phyloP scores from a whole-genome alignment of 257 asterid species.

The Nicotiana tomentosiformis region DNA sequence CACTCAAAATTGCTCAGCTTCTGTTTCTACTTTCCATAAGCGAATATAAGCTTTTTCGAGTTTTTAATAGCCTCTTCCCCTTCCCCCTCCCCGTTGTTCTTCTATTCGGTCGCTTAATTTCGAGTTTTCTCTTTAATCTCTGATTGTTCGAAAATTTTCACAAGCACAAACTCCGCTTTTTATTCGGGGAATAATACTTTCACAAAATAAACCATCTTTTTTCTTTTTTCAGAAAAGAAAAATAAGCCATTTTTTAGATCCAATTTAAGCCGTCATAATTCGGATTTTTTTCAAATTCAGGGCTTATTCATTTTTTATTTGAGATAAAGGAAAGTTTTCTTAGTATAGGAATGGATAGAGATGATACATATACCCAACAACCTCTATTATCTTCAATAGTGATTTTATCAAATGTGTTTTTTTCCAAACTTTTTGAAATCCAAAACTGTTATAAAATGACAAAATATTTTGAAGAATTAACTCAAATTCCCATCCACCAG shows the following conservation, averaged over 20 bases:
- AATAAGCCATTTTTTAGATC: neutral
- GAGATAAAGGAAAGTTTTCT: neutral
- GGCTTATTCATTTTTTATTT: neutral
- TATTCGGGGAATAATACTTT: rapidly evolving
- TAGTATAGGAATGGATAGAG: neutral
- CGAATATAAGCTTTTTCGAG: neutral
- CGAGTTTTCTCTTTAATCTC: neutral
- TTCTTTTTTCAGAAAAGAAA: too few species aligned
- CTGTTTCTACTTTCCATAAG: neutral
- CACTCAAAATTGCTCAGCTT: neutral
- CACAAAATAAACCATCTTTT: neutral
- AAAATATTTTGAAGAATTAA: neutral
- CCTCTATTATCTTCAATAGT: neutral
- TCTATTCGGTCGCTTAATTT: neutral
- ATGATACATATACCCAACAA: neutral
- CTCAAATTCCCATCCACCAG: too few species aligned
- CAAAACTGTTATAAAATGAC: neutral
- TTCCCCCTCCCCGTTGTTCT: too few species aligned
- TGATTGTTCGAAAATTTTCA: neutral
- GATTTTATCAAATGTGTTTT: neutral
- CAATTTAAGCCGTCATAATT: neutral
- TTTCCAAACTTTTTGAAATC: neutral
- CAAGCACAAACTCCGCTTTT: neutral
- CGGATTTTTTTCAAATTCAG: neutral
- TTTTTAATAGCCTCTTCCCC: too few species aligned